Base-by-base conservation (phyloP, 257 asterid genomes). In the Nyctanthes arbortristis region DNA sequence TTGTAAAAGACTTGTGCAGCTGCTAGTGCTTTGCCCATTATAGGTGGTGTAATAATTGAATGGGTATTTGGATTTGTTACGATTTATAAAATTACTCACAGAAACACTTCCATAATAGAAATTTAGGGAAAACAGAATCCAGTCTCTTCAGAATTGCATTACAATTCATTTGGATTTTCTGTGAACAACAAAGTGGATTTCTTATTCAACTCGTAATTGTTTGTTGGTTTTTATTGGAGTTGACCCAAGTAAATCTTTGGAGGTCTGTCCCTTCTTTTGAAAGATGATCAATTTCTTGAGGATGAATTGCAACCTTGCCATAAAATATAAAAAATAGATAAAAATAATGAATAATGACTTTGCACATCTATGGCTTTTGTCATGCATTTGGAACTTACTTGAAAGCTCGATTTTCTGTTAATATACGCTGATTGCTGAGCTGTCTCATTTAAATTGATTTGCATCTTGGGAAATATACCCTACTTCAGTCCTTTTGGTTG, bases 1-100 rank as follows among this genome's bases (percentile, higher is more conserved):
- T 24, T 61, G n/a, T 36, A 68, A 45, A 61, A 52, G 32, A 45
- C 32, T 29, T 2, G 10, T 69, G 31, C 16, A 3, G 65, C 45
- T 40, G 43, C 33, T 18, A 36, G 14, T 43, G 36, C 4, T 6
- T 67, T 66, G 18, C 52, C 69, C 36, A 49, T 49, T 49, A 27
- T 14, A 63, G 11, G 52, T 68, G 54, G 37, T 25, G 47, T 6
- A 57, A 69, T 45, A 39, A 18, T n/a, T 57, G 32, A 66, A 65
- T 66, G 58, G 33, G 67, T 61, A 4, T 54, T 25, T 64, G 55
- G 25, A 39, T 35, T 37, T 61, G 25, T 13, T 60, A 29, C 24
- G 61, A 24, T 64, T 22, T 65, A 25, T 39, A 24, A 57, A 25
- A 31, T 68, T 37, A 33, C 29, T 35, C 56, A 20, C 52, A 49